These are phyloP conservation scores for Wallacemonas rigidus DNA, from an alignment of 208 protist species.

Conservation along the genomic window DNA sequence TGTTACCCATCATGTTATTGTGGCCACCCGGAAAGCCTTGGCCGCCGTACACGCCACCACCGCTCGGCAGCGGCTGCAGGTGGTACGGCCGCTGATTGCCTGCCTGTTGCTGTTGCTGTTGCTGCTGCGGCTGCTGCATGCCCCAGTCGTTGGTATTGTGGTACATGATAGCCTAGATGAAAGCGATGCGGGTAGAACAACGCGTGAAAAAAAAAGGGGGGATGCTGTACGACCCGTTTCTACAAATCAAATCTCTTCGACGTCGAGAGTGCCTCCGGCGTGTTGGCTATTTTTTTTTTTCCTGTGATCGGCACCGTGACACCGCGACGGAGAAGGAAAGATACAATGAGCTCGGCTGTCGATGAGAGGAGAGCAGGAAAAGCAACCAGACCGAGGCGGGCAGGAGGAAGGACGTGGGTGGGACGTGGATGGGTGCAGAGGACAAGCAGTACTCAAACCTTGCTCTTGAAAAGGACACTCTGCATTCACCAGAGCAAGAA, in stretches of 20 bases:
- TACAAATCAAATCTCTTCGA: background rate
- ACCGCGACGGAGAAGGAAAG: no score
- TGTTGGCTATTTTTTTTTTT: no score
- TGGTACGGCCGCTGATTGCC: slow-evolving; percentile 27
- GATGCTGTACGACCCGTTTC: background rate
- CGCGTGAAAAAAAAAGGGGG: slow-evolving; percentile 1
- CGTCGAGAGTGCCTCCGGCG: no score
- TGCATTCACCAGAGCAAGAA: no score
- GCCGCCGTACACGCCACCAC: slow-evolving; percentile 18
- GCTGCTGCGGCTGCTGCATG: slow-evolving; percentile 29
- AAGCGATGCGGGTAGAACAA: background rate
- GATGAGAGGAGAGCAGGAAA: no score
- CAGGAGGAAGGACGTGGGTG: no score
- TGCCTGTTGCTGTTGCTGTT: slow-evolving; percentile 19
- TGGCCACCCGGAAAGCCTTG: slow-evolving; percentile 3
- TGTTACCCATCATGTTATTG: slow-evolving; percentile 29
- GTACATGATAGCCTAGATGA: slow-evolving; percentile 7
- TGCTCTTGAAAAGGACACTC: no score
- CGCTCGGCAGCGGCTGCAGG: slow-evolving; percentile 28
- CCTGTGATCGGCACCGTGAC: no score
- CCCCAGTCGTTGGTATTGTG: slow-evolving; percentile 23
- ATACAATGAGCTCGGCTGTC: no score
- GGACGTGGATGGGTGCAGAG: no score
- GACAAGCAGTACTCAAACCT: no score
- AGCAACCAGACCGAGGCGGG: no score